Base-by-base conservation (phyloP, 768 basidiomycete genomes). In the Amanita exitialis region DNA sequence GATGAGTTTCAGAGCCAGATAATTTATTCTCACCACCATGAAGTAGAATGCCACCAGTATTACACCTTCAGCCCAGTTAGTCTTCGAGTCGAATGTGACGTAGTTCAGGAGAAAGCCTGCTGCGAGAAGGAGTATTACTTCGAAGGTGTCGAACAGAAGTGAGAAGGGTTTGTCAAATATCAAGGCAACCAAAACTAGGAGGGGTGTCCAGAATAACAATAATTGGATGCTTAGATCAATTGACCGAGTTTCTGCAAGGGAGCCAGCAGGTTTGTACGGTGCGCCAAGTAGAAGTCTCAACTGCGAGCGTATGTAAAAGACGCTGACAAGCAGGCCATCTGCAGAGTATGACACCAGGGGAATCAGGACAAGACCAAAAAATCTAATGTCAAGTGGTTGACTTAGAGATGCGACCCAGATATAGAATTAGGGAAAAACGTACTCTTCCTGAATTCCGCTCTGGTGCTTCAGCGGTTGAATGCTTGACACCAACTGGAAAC, bases 221-320 rank as follows among this genome's bases (percentile, higher is more conserved):
- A 89, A 87, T 58, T 89, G 86, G 51, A 88, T 85, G 58, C 80
- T 82, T 42, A 87, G 71, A 60, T 89, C 86, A 52, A 89, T 89
- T 4, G 83, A 79, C 21, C 79, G 74, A 0, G 74, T 82, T 59
- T 77, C 78, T 1, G 86, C 86, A 20, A 87, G 67, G 15, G 74
- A 71, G 4, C 70, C 68, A 1, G 82, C 82, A 15, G 76, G 66
- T 28, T 32, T 49, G 38, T 27, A 34, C 1, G 39, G 25, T 23
- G 36, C 38, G 10, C 49, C 39, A 42, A 49, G 32, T 12, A 28
- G 42, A 20, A 30, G 39, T 15, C 27, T 4, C 15, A 49, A 34
- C 27, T 15, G 49, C 6, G 49, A 42, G 27, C 49, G 32, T 34
- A 76, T 36, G 65, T 82, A 84, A 63, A 76, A 83, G 12, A 75